Conservation (phyloP, 1,284 basidiomycete genomes). For the Ustilago sp. region DNA sequence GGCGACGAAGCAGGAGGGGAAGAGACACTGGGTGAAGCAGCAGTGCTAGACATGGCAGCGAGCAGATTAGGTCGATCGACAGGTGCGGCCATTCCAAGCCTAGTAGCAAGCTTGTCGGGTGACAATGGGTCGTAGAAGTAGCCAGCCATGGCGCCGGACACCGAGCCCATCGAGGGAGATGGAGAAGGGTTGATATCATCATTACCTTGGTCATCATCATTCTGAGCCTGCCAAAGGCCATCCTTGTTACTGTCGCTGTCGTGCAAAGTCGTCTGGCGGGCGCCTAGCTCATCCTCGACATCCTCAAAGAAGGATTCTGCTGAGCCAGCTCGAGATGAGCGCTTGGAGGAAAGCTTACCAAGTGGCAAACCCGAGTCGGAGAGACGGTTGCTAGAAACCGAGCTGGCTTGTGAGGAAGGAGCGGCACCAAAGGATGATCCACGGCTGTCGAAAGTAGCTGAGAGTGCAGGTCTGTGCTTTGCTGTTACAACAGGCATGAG, state of each 20-base stretch:
- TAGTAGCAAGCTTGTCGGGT: conserved; percentile 48
- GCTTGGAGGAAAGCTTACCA: conserved; percentile 20
- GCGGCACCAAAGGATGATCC: conserved; percentile 24
- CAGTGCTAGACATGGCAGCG: conserved; percentile 41
- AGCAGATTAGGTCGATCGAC: conserved; percentile 38
- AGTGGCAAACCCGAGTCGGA: conserved; percentile 22
- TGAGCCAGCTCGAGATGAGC: conserved; percentile 33
- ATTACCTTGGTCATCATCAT: conserved; percentile 18
- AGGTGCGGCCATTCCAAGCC: conserved; percentile 26
- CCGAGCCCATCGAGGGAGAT: conserved; percentile 41
- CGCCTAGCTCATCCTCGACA: conserved; percentile 36
- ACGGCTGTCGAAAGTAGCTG: conserved; percentile 26
- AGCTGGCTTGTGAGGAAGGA: conserved; percentile 23
- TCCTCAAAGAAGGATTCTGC: conserved; percentile 44
- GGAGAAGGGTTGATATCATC: conserved; percentile 48
- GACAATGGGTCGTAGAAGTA: conserved; percentile 65
- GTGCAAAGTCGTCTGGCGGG: conserved; percentile 6
- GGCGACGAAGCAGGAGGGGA: conserved; percentile 48
- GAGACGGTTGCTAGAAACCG: conserved; percentile 25
- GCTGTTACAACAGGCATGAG: conserved; percentile 29
- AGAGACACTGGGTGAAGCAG: conserved; percentile 31
- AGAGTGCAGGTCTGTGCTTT: conserved; percentile 27
- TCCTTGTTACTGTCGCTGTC: conserved; percentile 2
- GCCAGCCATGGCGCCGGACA: conserved; percentile 49
- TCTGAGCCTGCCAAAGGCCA: conserved; percentile 10